phyloP scores from a whole-genome alignment of 345 rosid species.

The Viola odorata region DNA sequence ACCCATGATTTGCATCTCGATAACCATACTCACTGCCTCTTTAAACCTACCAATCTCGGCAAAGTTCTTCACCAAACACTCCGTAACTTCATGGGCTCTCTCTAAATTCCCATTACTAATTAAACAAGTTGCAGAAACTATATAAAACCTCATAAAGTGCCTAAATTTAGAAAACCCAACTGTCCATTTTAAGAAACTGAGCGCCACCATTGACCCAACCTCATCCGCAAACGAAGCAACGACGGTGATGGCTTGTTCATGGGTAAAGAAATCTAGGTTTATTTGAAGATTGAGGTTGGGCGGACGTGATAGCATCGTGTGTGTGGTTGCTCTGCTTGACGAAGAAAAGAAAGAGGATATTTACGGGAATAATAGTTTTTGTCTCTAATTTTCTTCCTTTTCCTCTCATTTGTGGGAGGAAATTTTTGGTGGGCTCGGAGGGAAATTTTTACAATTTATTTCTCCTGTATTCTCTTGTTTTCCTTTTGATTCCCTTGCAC shows the following conservation, averaged over 20 bases:
- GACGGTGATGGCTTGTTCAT: constrained; percentile 62
- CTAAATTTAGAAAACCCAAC: constrained; percentile 49
- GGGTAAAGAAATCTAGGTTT: constrained; percentile 43
- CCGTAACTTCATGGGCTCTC: constrained; percentile 64
- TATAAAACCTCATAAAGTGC: constrained; percentile 73
- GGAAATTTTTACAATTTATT: no score
- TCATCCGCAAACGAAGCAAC: constrained; percentile 72
- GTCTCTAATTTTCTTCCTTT: no score
- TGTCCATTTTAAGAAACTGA: constrained; percentile 76
- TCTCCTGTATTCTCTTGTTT: no score
- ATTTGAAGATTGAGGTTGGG: constrained; percentile 37
- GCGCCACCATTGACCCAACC: constrained; percentile 77
- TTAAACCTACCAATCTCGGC: constrained; percentile 62
- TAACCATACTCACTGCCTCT: constrained; percentile 62
- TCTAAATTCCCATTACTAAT: constrained; percentile 51
- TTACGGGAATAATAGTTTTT: no score
- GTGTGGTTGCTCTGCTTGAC: no score
- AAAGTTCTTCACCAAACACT: constrained; percentile 63
- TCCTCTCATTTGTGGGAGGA: no score
- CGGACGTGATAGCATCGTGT: constrained; percentile 23
- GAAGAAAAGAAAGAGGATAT: no score
- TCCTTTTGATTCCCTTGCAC: no score
- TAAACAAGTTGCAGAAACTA: constrained; percentile 54
- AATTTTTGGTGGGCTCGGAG: no score
- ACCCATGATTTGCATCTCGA: constrained; percentile 73